A percentile compares a stretch with the other conserved stretches of the same genome.
Evolutionary conservation across 1,284 basidiomycete genomes (phyloP).

Genomic region (Malassezia cuniculi): DNA sequence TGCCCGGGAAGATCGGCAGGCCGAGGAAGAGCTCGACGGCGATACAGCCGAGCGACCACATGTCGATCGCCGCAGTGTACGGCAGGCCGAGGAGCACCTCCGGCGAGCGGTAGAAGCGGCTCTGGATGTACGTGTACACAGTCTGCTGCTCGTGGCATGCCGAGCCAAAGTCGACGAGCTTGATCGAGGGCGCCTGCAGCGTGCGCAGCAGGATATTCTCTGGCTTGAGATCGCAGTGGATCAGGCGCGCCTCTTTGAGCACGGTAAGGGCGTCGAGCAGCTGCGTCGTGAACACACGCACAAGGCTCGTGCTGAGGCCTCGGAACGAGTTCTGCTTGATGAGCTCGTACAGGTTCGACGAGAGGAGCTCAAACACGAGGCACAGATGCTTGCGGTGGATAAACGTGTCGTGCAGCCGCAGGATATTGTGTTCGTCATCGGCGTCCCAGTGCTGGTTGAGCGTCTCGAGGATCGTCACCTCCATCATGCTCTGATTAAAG

Average conservation of each 20-base stretch:
- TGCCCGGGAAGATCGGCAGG: conserved; percentile 88
- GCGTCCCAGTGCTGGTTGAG: conserved; percentile 53
- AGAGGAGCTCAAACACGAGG: conserved; percentile 91
- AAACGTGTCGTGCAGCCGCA: conserved; percentile 87
- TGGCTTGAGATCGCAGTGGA: conserved; percentile 93
- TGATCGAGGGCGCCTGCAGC: conserved; percentile 92
- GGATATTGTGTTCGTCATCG: conserved; percentile 86
- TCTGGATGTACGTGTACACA: conserved; percentile 98
- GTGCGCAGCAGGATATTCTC: conserved; percentile 49
- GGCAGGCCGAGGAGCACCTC: conserved; percentile 90
- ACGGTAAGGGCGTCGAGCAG: conserved; percentile 81
- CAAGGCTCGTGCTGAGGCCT: conserved; percentile 85
- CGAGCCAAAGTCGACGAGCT: conserved; percentile 97
- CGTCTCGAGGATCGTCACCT: conserved; percentile 93
- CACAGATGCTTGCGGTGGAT: conserved; percentile 93
- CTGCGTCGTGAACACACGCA: conserved; percentile 94
- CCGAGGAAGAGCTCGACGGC: conserved; percentile 96
- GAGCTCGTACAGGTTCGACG: conserved; percentile 94
- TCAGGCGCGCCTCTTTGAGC: conserved; percentile 84
- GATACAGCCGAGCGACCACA: conserved; percentile 91
- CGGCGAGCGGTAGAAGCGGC: conserved; percentile 92
- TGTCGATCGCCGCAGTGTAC: conserved; percentile 84
- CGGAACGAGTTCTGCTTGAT: conserved; percentile 99
- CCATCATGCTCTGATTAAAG: conserved; percentile 99
- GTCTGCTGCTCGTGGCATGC: conserved; percentile 97